Evolutionary conservation across 805 yeast species (phyloP).

Genomic region (Lipomyces oligophaga): DNA sequence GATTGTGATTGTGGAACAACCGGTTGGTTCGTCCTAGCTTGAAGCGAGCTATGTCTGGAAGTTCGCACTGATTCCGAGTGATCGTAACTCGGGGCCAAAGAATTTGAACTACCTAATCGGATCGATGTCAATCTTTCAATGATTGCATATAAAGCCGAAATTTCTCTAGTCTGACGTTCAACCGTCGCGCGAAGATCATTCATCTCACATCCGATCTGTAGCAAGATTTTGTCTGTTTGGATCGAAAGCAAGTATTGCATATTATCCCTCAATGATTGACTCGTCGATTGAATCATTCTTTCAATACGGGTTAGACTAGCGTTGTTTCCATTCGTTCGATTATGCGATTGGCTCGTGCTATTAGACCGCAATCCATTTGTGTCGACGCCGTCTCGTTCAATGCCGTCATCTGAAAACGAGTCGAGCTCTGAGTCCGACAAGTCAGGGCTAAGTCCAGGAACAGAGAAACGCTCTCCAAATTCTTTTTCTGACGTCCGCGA

Average conservation of each 20-base stretch:
- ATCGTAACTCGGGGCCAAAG: no score
- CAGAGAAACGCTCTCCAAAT: slow-evolving; percentile 5
- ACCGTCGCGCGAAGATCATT: slow-evolving; percentile 12
- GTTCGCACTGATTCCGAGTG: no score
- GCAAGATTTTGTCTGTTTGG: slow-evolving; percentile 15
- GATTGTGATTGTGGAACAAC: no score
- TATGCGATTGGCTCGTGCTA: background rate
- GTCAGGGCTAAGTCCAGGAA: slow-evolving; percentile 23
- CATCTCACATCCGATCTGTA: slow-evolving; percentile 15
- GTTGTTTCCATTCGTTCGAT: background rate
- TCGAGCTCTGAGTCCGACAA: slow-evolving; percentile 24
- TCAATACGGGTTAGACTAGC: slow-evolving; percentile 4
- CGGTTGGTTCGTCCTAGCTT: no score
- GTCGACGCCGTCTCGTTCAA: background rate
- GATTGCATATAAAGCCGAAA: slow-evolving; percentile 8
- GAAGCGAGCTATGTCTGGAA: no score
- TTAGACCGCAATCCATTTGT: background rate
- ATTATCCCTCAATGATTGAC: slow-evolving; percentile 13
- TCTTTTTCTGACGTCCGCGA: slow-evolving; percentile 3
- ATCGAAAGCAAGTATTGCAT: slow-evolving; percentile 15
- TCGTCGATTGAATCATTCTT: slow-evolving; percentile 6
- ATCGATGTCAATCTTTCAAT: slow-evolving; percentile 22
- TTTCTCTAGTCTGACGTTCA: slow-evolving; percentile 15
- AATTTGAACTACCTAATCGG: no score
- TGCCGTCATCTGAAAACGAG: slow-evolving; percentile 21